Evolutionary conservation across 768 basidiomycete species (phyloP).

Genomic region (Hypholoma sublateritium): DNA sequence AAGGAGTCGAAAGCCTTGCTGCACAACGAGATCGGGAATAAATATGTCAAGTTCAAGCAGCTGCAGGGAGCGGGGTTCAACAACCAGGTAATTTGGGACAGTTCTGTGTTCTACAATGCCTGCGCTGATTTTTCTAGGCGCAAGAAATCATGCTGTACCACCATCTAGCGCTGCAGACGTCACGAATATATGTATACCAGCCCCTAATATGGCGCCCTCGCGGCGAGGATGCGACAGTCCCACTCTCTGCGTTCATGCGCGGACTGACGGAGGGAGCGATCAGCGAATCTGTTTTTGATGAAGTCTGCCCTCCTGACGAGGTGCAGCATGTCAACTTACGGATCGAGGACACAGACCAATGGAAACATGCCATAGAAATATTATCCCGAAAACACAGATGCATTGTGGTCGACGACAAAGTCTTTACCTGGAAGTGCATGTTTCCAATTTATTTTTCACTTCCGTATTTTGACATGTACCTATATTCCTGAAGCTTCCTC

Average conservation of each 20-base stretch:
- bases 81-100: slow-evolving; percentile 35
- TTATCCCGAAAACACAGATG: slow-evolving; percentile 36
- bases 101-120: not conserved
- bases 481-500: slow-evolving; percentile 32
- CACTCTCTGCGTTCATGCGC: slow-evolving; percentile 42
- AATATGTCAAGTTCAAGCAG: slow-evolving; percentile 45
- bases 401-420: slow-evolving; percentile 42
- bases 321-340: slow-evolving; percentile 33
- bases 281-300: slow-evolving; percentile 34
- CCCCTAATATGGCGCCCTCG: slow-evolving; percentile 46
- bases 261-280: slow-evolving; percentile 39
- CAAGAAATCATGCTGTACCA: slow-evolving; percentile 48
- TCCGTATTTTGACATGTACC: not conserved
- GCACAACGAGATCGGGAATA: slow-evolving; percentile 25
- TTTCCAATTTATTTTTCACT: not conserved
- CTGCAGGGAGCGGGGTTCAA: slow-evolving; percentile 50
- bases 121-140: slow-evolving; percentile 25
- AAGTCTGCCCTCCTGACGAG: slow-evolving; percentile 39
- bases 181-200: slow-evolving; percentile 44
- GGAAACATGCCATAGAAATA: slow-evolving; percentile 34
- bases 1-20: slow-evolving; percentile 27
- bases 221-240: slow-evolving; percentile 37
- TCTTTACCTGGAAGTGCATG: slow-evolving; percentile 43
- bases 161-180: slow-evolving; percentile 39
- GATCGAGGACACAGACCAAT: slow-evolving; percentile 26